Evolutionary conservation across 2,329 filamentous ascomycete genomes (phyloP), one percentile per base, ranked within the genome.

Genomic region (Fusarium sp.): DNA sequence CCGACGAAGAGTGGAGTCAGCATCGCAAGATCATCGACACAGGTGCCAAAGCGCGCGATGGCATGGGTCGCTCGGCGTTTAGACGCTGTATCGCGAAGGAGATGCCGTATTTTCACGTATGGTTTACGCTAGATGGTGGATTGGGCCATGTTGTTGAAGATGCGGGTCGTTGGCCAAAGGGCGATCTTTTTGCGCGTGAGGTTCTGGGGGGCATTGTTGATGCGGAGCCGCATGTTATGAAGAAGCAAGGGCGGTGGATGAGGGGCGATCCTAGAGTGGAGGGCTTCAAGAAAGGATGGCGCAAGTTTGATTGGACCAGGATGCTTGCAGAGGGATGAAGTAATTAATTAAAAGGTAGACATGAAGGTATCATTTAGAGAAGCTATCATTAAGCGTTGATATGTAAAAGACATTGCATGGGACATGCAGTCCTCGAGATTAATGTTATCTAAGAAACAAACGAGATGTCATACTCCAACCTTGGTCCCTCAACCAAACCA

Each of bases 91-190:
- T 99, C 68, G 94, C 93, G 17, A 97, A 97, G 83, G 95, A 99
- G 84, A 95, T 97, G 93, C 95, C 97, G 1, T 99, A 99, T 81
- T 99, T 99, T 78, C 96, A 99, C 80, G 95, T 92, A 25, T 99
- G 95, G 95, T 98, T 98, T 79, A 89, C 90, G 57, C 84, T 99
- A 2, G 95, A 99, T 79, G 96, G 96, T 5, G 96, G 96, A 0
- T 83, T 99, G 72, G 96, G 94, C 0, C 96, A 99, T 80, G 86
- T 99, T 13, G 93, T 99, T 1, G 96, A 99, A 82, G 93, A 99
- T 75, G 85, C 90, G 33, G 88, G 90, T 53, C 86, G 91, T 55
- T 99, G 96, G 96, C 97, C 97, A 0, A 89, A 88, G 76, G 95
- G 95, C 0, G 96, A 99, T 81, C 81, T 98, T 22, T 99, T 99